Evolutionary conservation across 371 early-diverging fungal genomes (phyloP).

Genomic region (Nematocida ausubeli): DNA sequence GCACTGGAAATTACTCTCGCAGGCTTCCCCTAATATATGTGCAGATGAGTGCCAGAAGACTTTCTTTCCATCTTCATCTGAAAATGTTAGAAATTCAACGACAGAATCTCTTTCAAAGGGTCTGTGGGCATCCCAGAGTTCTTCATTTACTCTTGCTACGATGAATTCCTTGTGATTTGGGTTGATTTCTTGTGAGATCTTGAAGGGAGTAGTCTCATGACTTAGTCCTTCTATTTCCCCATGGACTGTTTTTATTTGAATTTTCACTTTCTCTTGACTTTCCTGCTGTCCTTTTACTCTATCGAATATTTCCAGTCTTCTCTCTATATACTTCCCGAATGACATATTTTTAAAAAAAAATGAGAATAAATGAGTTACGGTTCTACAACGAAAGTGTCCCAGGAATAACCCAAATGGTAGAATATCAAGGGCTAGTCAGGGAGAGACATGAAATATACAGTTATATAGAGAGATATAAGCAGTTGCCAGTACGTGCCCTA

Average conservation of each 20-base stretch:
- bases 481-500: conserved; percentile 11
- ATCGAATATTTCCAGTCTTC: background rate
- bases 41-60: conserved; percentile 99
- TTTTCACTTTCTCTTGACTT: background rate
- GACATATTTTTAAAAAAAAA: conserved; percentile 13
- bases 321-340: background rate
- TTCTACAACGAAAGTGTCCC: conserved; percentile 27
- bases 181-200: conserved; percentile 20
- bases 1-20: conserved; percentile 78
- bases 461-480: conserved; percentile 34
- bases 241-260: conserved; percentile 15
- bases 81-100: conserved; percentile 88
- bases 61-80: conserved; percentile 71
- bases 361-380: background rate
- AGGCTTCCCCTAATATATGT: conserved; percentile 92
- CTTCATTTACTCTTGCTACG: conserved; percentile 72
- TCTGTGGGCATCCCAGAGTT: conserved; percentile 82
- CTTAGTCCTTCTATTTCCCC: background rate
- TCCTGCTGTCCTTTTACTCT: conserved; percentile 4
- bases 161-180: conserved; percentile 55
- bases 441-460: conserved; percentile 25
- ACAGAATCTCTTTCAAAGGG: conserved; percentile 76
- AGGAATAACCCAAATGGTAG: background rate
- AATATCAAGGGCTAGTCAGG: background rate
- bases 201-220: conserved; percentile 51